Conservation (phyloP, 441 rosid genomes). For the Populus hybrid region DNA sequence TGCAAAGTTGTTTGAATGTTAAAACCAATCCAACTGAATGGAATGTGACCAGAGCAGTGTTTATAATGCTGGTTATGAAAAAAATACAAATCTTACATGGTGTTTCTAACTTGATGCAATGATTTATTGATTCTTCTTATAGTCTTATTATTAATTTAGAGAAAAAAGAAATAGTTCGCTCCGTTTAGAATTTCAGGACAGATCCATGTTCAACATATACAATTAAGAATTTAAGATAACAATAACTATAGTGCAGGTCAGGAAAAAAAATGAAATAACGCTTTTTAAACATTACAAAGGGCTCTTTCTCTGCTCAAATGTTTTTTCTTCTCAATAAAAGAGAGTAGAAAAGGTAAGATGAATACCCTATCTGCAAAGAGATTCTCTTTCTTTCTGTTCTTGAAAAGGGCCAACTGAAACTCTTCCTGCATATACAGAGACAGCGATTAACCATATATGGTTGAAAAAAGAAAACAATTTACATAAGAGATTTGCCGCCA, state of each 20-base stretch:
- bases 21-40: slow-evolving; percentile 11
- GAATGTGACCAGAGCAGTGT: not conserved
- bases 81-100: not conserved
- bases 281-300: not conserved
- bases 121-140: too few species aligned
- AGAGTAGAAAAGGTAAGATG: slow-evolving; percentile 1
- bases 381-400: slow-evolving; percentile 82
- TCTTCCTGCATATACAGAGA: slow-evolving; percentile 68
- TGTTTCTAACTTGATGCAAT: not conserved
- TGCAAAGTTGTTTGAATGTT: slow-evolving; percentile 12
- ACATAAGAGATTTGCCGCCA: not conserved
- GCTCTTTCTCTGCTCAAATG: not conserved
- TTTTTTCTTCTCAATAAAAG: not conserved
- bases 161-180: not conserved
- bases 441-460: not conserved
- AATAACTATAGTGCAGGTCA: not conserved
- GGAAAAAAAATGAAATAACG: not conserved
- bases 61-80: slow-evolving; percentile 4
- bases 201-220: not conserved
- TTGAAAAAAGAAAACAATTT: not conserved
- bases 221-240: not conserved
- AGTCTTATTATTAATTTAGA: not conserved
- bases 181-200: not conserved
- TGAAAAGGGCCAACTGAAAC: slow-evolving; percentile 91
- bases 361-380: slow-evolving; percentile 89